phyloP scores from a whole-genome alignment of 1,284 basidiomycete species.

The Xerocomus tenax region DNA sequence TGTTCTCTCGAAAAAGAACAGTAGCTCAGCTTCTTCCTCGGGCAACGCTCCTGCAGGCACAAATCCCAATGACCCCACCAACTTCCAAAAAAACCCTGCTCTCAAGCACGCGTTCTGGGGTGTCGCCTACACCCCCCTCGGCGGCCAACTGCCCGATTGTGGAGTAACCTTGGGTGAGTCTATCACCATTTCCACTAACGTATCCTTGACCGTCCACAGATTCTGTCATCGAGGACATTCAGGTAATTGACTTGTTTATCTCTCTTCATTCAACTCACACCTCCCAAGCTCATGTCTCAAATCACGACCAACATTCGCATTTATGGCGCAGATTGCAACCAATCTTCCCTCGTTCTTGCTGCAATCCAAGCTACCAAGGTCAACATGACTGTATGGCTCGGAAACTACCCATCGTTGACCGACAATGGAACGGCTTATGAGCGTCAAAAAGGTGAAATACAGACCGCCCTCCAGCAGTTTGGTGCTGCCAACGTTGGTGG shows the following conservation, averaged over 20 bases:
- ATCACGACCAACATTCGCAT: conserved; percentile 48
- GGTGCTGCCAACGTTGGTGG: conserved; percentile 74
- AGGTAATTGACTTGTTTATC: conserved; percentile 27
- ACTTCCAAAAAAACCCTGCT: conserved; percentile 52
- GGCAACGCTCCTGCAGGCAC: conserved; percentile 30
- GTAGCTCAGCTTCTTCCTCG: conserved; percentile 1
- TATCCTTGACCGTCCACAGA: conserved; percentile 17
- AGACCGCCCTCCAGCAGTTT: conserved; percentile 65
- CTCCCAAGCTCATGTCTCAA: conserved; percentile 46
- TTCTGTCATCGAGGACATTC: conserved; percentile 46
- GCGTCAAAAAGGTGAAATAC: conserved; percentile 63
- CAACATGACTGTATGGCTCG: conserved; percentile 80
- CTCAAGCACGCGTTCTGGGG: conserved; percentile 63
- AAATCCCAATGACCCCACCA: conserved; percentile 52
- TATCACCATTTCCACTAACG: neutral
- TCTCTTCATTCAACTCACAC: conserved; percentile 9
- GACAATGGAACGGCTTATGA: conserved; percentile 62
- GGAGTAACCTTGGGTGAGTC: conserved; percentile 40
- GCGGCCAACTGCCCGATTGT: conserved; percentile 45
- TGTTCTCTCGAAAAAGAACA: conserved; percentile 28
- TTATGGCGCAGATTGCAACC: conserved; percentile 55
- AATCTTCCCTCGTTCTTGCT: conserved; percentile 54
- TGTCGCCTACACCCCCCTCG: conserved; percentile 65
- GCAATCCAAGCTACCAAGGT: conserved; percentile 86
- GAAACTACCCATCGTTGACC: conserved; percentile 60